Evolutionary conservation across 192 early-diverging fungal species (phyloP).

Genomic region (Entomortierella lignicola): DNA sequence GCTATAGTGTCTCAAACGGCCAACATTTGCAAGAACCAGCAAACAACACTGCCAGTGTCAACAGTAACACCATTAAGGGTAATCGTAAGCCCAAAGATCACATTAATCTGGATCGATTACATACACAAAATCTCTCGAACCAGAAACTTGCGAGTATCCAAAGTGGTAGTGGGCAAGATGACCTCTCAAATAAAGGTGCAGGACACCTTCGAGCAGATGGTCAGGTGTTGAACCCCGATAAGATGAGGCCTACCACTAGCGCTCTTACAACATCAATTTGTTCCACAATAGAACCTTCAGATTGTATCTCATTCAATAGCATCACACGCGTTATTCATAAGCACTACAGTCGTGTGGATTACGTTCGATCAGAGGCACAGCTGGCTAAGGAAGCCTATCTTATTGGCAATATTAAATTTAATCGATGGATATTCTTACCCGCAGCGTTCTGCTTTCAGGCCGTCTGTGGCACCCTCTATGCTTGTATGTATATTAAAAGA

Average conservation of each 20-base stretch:
- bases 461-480: slow-evolving; percentile 72
- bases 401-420: slow-evolving; percentile 59
- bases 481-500: slow-evolving; percentile 59
- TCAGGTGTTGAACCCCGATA: slow-evolving; percentile 23
- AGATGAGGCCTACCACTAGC: slow-evolving; percentile 20
- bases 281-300: slow-evolving; percentile 33
- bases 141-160: no score
- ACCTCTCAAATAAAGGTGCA: not conserved
- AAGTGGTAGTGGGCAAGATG: no score
- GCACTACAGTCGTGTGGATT: slow-evolving; percentile 52
- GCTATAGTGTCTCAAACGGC: slow-evolving; percentile 29
- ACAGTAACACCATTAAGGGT: not conserved
- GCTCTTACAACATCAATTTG: slow-evolving; percentile 45
- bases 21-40: slow-evolving; percentile 16
- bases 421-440: slow-evolving; percentile 67
- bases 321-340: slow-evolving; percentile 27
- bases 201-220: slow-evolving; percentile 14
- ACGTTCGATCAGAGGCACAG: slow-evolving; percentile 28
- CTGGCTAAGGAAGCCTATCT: slow-evolving; percentile 41
- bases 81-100: slow-evolving; percentile 11
- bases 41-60: not conserved
- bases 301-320: slow-evolving; percentile 22
- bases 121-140: slow-evolving; percentile 18
- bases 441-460: slow-evolving; percentile 71
- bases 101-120: slow-evolving; percentile 12